Base-by-base conservation (phyloP, 2,329 filamentous ascomycete genomes). In the Colletotrichum noveboracense region DNA sequence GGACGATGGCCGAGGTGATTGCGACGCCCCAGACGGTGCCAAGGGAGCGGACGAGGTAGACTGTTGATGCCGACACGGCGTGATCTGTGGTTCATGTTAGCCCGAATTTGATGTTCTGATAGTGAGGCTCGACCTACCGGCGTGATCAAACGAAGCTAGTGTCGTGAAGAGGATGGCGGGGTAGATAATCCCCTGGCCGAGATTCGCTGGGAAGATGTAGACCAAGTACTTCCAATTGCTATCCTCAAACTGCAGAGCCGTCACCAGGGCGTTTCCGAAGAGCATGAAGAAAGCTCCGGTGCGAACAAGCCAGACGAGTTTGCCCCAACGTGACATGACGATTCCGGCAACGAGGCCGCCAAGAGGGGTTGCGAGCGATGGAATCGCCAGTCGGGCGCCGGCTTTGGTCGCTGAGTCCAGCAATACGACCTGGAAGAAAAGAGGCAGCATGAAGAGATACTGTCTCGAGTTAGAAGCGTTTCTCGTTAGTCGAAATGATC, bases 401-500 rank as follows among this genome's bases (percentile, higher is more conserved):
- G 93, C 93, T 16, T 88, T 87, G 0, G 92, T 92, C 0, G 93
- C 90, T 0, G 91, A 91, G 75, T 94, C 92, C 3, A 91, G 83
- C 4, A 93, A 87, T 8, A 94, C 91, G 0, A 91, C 91, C 78
- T 94, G 92, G 80, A 94, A 95, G 84, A 93, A 94, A 7, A 95
- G 85, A 0, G 93, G 93, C 1, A 93, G 88, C 79, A 93, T 93
- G 84, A 95, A 94, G 18, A 94, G 85, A 77, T 94, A 91, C 87
- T 90, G 28, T 6, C 28, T 7, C n/a, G 12, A 6, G 34, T 32
- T n/a, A n/a, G 30, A 16, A 28, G 3, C 30, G 7, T 34, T 34
- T 7, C 18, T 0, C 12, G 18, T 5, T 0, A 14, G 0, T 32
- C 58, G 7, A 9, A 34, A 61, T 8, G 1, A 13, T 7, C 0